Evolutionary conservation across 495 filamentous ascomycete genomes (phyloP), one percentile per base, ranked within the genome.

Genomic region (Trichoderma gamsii): DNA sequence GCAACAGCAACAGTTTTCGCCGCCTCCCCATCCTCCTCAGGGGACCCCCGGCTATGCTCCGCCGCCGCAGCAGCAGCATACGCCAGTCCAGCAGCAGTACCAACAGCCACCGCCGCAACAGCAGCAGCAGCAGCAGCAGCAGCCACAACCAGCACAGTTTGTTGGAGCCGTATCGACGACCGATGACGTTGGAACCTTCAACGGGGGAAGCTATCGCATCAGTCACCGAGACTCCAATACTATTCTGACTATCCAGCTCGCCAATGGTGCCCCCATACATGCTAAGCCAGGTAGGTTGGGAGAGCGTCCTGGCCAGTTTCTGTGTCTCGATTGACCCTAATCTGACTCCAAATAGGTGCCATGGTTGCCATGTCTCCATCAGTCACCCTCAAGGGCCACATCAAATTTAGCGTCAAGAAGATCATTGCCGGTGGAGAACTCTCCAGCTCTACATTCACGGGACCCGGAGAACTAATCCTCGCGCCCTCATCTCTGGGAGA

Each of bases 331-430:
- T 29, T 7, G 23, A 4, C 29, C 18, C 25, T 59, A 56, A 25
- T 29, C 49, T 9, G 18, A 41, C 63, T 13, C 52, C 91, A 90
- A 4, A 15, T 61, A 61, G 56, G 92, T 51, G 84, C 85, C 56
- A 97, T 99, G 92, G 91, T 99, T 70, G 91, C 91, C 65, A 99
- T 98, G 96, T 92, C 92, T 12, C 89, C 92, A 7, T 90, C 89
- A 3, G 84, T 98, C 46, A 91, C 89, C 0, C 83, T 98, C 56
- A 90, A 90, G 77, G 95, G 95, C 69, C 79, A 80, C 25, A 76
- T 95, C 67, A 90, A 90, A 46, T 96, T 98, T 76, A 86, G 84
- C 52, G 82, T 91, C 77, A 96, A 94, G 80, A 97, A 97, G 76
- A 76, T 94, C 0, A 77, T 98, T 41, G 86, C 88, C 0, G 92